phyloP scores from a whole-genome alignment of 257 asterid species.

The Ballota nigra region DNA sequence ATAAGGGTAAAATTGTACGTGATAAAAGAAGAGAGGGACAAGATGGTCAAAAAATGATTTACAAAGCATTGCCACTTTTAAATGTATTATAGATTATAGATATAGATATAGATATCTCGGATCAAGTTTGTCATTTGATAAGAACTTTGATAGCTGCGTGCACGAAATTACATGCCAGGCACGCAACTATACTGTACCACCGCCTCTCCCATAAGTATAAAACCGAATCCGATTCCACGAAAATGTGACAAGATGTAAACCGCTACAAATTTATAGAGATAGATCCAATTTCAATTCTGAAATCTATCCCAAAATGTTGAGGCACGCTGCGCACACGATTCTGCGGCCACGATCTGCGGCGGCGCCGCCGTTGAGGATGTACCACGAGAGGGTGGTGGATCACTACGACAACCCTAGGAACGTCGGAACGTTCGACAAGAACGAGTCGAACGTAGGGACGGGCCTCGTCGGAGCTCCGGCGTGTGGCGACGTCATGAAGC shows the following conservation, averaged over 20 bases:
- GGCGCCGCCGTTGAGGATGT: conserved; percentile 35
- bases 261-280: neutral
- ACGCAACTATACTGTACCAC: conserved; percentile 6
- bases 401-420: conserved; percentile 91
- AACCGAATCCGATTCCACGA: conserved; percentile 26
- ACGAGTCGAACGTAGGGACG: conserved; percentile 73
- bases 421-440: conserved; percentile 84
- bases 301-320: conserved; percentile 43
- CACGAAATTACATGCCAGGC: neutral
- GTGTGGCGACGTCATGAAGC: conserved; percentile 94
- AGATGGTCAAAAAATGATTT: too few relatives aligned
- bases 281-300: conserved; percentile 5
- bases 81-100: too few relatives aligned
- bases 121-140: neutral
- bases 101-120: too few relatives aligned
- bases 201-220: conserved; percentile 16
- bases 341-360: conserved; percentile 29
- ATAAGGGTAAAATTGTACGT: too few relatives aligned
- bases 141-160: neutral
- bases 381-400: conserved; percentile 97
- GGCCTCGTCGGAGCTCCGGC: conserved; percentile 98
- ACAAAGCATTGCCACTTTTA: too few relatives aligned
- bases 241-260: neutral
- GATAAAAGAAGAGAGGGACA: too few relatives aligned
- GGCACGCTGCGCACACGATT: conserved; percentile 39